A percentile compares a stretch with the other conserved stretches of the same genome.
phyloP scores from a whole-genome alignment of 208 protist genomes.

The Wallacemonas sp. region DNA sequence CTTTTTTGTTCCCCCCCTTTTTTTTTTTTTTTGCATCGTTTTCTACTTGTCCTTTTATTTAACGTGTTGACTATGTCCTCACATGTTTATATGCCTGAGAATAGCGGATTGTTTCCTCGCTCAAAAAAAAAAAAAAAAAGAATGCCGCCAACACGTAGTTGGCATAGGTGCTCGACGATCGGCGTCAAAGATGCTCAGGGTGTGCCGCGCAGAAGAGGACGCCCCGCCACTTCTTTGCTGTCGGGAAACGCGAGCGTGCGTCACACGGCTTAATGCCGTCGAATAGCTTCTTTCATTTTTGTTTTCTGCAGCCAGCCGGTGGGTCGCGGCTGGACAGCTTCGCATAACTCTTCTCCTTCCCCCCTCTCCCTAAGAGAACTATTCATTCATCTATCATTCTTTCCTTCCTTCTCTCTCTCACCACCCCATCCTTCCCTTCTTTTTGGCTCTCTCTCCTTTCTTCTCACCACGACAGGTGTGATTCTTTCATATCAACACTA shows the following conservation, averaged over 20 bases:
- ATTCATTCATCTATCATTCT: neutral
- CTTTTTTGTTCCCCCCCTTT: slow-evolving; percentile 19
- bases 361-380: no score
- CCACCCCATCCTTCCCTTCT: neutral
- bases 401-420: neutral
- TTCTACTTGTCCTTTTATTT: neutral
- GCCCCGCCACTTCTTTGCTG: no score
- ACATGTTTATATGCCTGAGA: neutral
- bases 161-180: no score
- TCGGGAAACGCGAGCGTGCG: no score
- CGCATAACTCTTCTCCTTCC: no score
- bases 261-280: no score
- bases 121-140: neutral
- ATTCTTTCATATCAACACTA: slow-evolving; percentile 11
- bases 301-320: no score
- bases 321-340: no score
- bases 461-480: neutral
- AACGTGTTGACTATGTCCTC: neutral
- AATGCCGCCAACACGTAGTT: no score
- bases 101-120: neutral
- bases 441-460: neutral
- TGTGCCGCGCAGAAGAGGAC: no score
- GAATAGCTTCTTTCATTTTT: no score
- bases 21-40: slow-evolving; percentile 19
- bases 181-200: no score